Conservation (phyloP, 2,329 filamentous ascomycete genomes). For the Claviceps sp. region DNA sequence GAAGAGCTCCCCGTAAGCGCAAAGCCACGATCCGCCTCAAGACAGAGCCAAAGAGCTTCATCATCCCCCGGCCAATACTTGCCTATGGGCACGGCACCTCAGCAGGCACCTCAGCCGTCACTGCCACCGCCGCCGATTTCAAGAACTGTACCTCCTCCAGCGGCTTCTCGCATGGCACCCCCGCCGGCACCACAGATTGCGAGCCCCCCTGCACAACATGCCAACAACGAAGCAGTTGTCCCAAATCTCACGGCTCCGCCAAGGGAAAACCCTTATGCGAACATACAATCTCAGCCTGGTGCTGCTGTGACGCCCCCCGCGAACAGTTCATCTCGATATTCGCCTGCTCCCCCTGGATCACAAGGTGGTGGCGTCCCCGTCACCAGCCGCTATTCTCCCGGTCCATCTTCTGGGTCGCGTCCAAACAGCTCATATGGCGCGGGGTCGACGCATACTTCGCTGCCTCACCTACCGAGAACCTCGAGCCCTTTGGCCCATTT, state of each 20-base stretch:
- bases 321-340: conserved; percentile 40
- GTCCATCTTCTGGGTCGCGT: conserved; percentile 24
- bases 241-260: conserved; percentile 39
- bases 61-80: conserved; percentile 24
- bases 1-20: conserved; percentile 58
- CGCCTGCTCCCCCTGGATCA: conserved; percentile 39
- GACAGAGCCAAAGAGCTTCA: conserved; percentile 30
- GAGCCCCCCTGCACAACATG: conserved; percentile 7
- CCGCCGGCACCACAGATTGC: conserved; percentile 9
- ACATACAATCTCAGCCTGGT: conserved; percentile 24
- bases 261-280: conserved; percentile 39
- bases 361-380: conserved; percentile 21
- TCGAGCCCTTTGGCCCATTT: conserved; percentile 55
- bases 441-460: conserved; percentile 27
- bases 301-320: conserved; percentile 20
- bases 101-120: background rate
- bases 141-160: conserved; percentile 14
- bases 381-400: conserved; percentile 40
- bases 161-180: conserved; percentile 8
- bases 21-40: conserved; percentile 47
- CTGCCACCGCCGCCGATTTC: conserved; percentile 20
- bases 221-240: conserved; percentile 12
- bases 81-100: conserved; percentile 1
- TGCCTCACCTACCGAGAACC: conserved; percentile 49
- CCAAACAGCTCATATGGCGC: conserved; percentile 28